phyloP scores from a whole-genome alignment of 192 early-diverging fungal species.

The Geranomyces variabilis region DNA sequence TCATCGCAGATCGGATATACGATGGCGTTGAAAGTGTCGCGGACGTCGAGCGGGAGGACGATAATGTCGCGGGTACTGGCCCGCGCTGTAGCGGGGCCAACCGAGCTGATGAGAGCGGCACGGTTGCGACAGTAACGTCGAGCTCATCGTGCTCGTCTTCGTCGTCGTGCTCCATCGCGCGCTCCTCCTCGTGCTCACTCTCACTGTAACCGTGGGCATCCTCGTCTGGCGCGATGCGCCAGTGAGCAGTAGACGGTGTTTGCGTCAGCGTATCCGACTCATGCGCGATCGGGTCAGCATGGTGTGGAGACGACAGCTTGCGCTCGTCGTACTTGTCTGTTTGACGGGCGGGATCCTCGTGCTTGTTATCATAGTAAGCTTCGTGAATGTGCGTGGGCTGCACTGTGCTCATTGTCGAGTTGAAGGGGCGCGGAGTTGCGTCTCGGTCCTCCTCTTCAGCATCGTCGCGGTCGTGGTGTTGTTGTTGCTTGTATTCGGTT shows the following conservation, averaged over 20 bases:
- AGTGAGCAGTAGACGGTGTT: slow-evolving; percentile 1
- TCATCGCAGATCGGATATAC: slow-evolving; percentile 10
- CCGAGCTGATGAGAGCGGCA: too few relatives aligned
- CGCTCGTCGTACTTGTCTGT: too few relatives aligned
- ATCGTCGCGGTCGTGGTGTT: neutral
- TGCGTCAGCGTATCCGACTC: slow-evolving; percentile 11
- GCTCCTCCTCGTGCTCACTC: neutral
- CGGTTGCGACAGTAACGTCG: too few relatives aligned
- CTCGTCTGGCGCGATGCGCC: neutral
- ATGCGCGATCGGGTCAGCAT: neutral
- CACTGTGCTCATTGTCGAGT: neutral
- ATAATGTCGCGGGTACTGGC: neutral
- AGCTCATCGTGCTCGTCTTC: too few relatives aligned
- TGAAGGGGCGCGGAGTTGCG: neutral
- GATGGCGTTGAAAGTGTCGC: neutral
- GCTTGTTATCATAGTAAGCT: too few relatives aligned
- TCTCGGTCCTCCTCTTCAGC: neutral
- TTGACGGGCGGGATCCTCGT: too few relatives aligned
- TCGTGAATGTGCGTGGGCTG: neutral
- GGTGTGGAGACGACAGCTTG: neutral
- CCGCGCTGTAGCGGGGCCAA: too few relatives aligned
- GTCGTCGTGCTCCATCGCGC: too few relatives aligned
- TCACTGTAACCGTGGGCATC: neutral
- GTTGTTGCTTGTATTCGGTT: neutral
- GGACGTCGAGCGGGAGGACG: neutral